Percentiles rank a stretch among this genome's conserved stretches.
These are phyloP conservation scores for Diplodia sapinea DNA, from an alignment of 2,329 filamentous ascomycete genomes.

Conservation along the genomic window DNA sequence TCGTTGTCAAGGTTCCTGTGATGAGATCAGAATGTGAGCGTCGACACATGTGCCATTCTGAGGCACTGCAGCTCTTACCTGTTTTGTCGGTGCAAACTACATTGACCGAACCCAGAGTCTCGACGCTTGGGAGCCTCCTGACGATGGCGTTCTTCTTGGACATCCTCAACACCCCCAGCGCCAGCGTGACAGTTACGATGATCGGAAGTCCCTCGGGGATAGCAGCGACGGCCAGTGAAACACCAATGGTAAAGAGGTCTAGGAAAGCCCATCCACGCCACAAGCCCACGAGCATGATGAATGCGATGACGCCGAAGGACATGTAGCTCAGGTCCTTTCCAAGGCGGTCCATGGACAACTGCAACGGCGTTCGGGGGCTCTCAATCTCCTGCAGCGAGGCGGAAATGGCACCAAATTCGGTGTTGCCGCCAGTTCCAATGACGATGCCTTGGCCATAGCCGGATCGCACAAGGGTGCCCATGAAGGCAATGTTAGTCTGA, in stretches of 20 bases:
- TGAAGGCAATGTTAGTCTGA: slow-evolving; percentile 92
- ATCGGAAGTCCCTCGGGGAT: slow-evolving; percentile 97
- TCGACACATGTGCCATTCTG: not conserved
- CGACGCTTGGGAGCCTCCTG: slow-evolving; percentile 91
- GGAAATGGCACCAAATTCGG: slow-evolving; percentile 95
- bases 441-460: slow-evolving; percentile 95
- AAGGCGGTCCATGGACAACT: slow-evolving; percentile 96
- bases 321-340: slow-evolving; percentile 96
- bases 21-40: slow-evolving; percentile 32
- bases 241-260: slow-evolving; percentile 97
- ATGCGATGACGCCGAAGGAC: slow-evolving; percentile 89
- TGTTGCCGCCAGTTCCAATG: slow-evolving; percentile 92
- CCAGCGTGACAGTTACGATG: slow-evolving; percentile 96
- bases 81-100: slow-evolving; percentile 99
- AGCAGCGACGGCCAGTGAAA: slow-evolving; percentile 92
- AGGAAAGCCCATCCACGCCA: slow-evolving; percentile 87
- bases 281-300: slow-evolving; percentile 91
- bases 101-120: slow-evolving; percentile 97
- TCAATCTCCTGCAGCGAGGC: slow-evolving; percentile 94
- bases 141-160: slow-evolving; percentile 94
- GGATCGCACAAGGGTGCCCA: slow-evolving; percentile 95
- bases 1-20: slow-evolving; percentile 85
- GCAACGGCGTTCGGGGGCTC: slow-evolving; percentile 89
- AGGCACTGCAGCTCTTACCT: slow-evolving; percentile 52
- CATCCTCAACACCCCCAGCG: slow-evolving; percentile 94